These are phyloP conservation scores for Allantophomopsis lycopodina DNA, from an alignment of 2,329 filamentous ascomycete genomes.

Conservation along the genomic window DNA sequence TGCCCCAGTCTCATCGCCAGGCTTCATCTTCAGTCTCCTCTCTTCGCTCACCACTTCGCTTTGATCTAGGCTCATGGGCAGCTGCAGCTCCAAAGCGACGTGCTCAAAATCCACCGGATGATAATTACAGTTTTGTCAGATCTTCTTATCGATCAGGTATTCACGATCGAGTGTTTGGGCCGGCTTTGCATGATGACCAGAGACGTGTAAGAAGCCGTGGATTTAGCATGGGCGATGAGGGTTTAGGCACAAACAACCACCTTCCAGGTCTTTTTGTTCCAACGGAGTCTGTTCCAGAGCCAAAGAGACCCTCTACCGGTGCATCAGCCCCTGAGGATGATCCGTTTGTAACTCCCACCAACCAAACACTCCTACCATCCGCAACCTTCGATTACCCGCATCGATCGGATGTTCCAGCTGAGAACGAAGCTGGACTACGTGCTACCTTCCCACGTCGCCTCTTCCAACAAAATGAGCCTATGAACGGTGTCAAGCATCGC, in stretches of 20 bases:
- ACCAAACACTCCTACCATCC: constrained; percentile 14
- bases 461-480: constrained; percentile 24
- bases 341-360: constrained; percentile 11
- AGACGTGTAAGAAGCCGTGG: constrained; percentile 17
- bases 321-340: constrained; percentile 12
- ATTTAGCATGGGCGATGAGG: constrained; percentile 18
- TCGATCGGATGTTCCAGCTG: constrained; percentile 39
- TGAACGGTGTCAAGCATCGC: constrained; percentile 20
- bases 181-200: constrained; percentile 16
- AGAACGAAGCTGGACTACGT: constrained; percentile 33
- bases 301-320: constrained; percentile 4
- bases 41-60: constrained; percentile 15
- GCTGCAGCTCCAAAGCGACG: constrained; percentile 17
- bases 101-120: constrained; percentile 13
- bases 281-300: constrained; percentile 4
- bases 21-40: constrained; percentile 1
- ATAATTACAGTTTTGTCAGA: constrained; percentile 7
- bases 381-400: constrained; percentile 24
- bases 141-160: neutral
- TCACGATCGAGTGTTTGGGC: constrained; percentile 11
- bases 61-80: constrained; percentile 11
- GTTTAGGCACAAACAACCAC: constrained; percentile 5
- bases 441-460: constrained; percentile 48
- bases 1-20: constrained; percentile 4
- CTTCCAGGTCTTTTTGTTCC: constrained; percentile 8